Percentiles rank a stretch among this genome's conserved stretches.
These are phyloP conservation scores for Paraleonurus japonicus DNA, from an alignment of 257 asterid species.

Conservation along the genomic window DNA sequence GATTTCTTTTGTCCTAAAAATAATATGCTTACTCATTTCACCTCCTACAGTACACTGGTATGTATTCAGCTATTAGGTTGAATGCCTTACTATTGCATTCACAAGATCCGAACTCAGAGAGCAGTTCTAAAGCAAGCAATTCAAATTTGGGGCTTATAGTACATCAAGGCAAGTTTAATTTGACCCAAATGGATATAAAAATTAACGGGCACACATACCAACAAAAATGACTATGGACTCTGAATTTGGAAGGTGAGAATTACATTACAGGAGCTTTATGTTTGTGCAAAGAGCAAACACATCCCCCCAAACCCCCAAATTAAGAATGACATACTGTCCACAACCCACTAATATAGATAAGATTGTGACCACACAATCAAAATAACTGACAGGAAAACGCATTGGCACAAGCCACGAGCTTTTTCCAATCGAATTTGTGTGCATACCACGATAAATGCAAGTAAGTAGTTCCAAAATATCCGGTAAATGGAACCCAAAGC, in stretches of 20 bases:
- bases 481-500: constrained; percentile 11
- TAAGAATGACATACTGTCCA: background rate
- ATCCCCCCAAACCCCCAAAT: background rate
- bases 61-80: background rate
- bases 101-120: background rate
- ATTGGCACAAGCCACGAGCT: background rate
- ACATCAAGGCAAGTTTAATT: background rate
- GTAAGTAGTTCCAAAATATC: background rate
- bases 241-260: background rate
- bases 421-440: background rate
- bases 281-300: no score
- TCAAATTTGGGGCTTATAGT: background rate
- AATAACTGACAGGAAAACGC: background rate
- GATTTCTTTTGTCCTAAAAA: background rate
- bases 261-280: no score
- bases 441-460: background rate
- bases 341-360: background rate
- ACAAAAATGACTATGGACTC: background rate
- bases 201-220: background rate
- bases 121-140: background rate
- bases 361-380: background rate
- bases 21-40: background rate
- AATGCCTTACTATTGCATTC: background rate
- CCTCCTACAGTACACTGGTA: background rate
- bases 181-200: background rate